Evolutionary conservation across 2,329 filamentous ascomycete species (phyloP).

Genomic region (Hymenoscyphus fraxineus): DNA sequence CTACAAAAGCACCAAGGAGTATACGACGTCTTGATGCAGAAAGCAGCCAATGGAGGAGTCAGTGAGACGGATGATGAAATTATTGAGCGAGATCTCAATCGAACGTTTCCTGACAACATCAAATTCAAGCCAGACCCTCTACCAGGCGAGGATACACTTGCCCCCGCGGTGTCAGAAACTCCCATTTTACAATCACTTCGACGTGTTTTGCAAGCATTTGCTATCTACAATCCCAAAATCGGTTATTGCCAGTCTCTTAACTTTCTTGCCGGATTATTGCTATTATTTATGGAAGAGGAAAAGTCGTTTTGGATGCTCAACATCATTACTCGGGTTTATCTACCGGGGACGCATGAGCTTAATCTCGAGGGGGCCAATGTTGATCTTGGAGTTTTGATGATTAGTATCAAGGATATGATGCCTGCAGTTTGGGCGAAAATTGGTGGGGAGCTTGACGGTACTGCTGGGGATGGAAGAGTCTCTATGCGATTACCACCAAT

Average conservation of each 20-base stretch:
- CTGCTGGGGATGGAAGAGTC: conserved; percentile 29
- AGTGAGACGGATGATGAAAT: conserved; percentile 76
- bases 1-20: conserved; percentile 71
- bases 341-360: conserved; percentile 88
- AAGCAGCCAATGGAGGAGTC: conserved; percentile 59
- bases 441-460: conserved; percentile 65
- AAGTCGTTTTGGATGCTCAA: conserved; percentile 91
- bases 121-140: conserved; percentile 67
- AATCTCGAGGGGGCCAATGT: conserved; percentile 90
- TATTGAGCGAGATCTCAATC: conserved; percentile 88
- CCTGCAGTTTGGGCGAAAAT: conserved; percentile 86
- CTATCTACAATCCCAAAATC: conserved; percentile 84
- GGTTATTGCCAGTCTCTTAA: conserved; percentile 96
- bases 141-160: conserved; percentile 24
- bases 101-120: conserved; percentile 92
- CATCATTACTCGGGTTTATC: conserved; percentile 81
- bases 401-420: conserved; percentile 74
- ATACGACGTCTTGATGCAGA: conserved; percentile 64
- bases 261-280: conserved; percentile 83
- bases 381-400: conserved; percentile 91
- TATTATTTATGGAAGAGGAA: conserved; percentile 87
- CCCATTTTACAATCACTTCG: conserved; percentile 77
- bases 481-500: conserved; percentile 72
- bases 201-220: conserved; percentile 82
- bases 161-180: conserved; percentile 51